Evolutionary conservation across 257 asterid genomes (phyloP), one percentile per base, ranked within the genome.

Genomic region (Penstemon newberryi): DNA sequence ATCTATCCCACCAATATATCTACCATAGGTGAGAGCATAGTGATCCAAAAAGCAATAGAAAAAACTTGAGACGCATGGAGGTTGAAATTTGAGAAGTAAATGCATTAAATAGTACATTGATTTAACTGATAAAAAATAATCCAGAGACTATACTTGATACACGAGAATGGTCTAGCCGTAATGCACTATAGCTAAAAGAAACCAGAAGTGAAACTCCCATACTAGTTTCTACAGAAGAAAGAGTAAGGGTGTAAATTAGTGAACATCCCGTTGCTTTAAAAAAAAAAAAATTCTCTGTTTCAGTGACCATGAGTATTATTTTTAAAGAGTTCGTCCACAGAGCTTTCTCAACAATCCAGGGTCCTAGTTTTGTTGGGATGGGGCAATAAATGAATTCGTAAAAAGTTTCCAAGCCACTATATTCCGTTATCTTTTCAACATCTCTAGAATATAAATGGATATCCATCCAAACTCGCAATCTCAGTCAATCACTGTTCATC

Each of bases 131-230:
- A 42, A 72, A 45, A 47, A 2, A 25, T 25, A 46, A 42, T 56
- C 8, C 66, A 38, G 18, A 68, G 40, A 51, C 15, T 37, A 18
- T 12, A 12, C 38, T 55, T 42, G 69, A 68, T 52, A 67, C 49
- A 7, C 11, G 56, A 64, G 4, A 69, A 47, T 62, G 51, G 66
- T 13, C 63, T 57, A 39, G 70, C 52, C 53, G 60, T 50, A 44
- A 10, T 56, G 42, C 61, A 56, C 60, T 47, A 67, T 56, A 51
- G 56, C 51, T 45, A 3, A 7, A 10, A n/a, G 45, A 9, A 54
- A 63, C 59, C 19, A 15, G 38, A 37, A 25, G 38, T 37, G 3
- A 37, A 11, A 42, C 50, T 66, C 63, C 39, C 56, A 68, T 53
- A 47, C 59, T 8, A 5, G 63, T 64, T 56, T 75, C 36, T 6